phyloP scores from a whole-genome alignment of 805 yeast species.

The Spathaspora boniae region DNA sequence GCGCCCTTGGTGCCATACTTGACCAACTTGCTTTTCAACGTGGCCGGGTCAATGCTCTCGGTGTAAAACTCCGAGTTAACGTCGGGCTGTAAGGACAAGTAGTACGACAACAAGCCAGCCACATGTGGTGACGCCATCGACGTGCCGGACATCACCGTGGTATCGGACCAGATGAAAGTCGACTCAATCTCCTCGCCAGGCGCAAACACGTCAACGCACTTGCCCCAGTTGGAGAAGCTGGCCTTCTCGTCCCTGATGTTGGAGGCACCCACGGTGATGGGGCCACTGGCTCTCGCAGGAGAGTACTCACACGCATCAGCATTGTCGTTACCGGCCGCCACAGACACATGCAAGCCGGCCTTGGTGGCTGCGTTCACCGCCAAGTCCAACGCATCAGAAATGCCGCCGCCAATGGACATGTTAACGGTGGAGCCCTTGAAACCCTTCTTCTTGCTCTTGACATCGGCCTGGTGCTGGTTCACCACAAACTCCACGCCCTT shows the following conservation, averaged over 20 bases:
- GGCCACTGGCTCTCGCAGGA: constrained; percentile 58
- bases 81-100: constrained; percentile 53
- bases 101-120: constrained; percentile 54
- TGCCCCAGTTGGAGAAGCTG: constrained; percentile 52
- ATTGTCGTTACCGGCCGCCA: constrained; percentile 63
- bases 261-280: constrained; percentile 52
- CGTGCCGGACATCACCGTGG: constrained; percentile 56
- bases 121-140: constrained; percentile 65
- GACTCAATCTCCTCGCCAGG: constrained; percentile 56
- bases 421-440: constrained; percentile 61
- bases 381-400: constrained; percentile 51
- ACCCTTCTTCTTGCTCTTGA: constrained; percentile 29
- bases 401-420: constrained; percentile 62
- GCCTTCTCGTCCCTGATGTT: constrained; percentile 45
- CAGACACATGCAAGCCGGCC: constrained; percentile 57
- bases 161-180: constrained; percentile 55
- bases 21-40: constrained; percentile 51
- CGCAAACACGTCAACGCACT: constrained; percentile 51
- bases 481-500: constrained; percentile 41
- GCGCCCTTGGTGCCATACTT: constrained; percentile 48
- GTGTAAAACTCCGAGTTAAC: constrained; percentile 46
- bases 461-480: constrained; percentile 29
- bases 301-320: constrained; percentile 57
- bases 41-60: constrained; percentile 47
- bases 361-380: constrained; percentile 58